Evolutionary conservation across 2,329 filamentous ascomycete genomes (phyloP).

Genomic region (Diplocarpon mali): DNA sequence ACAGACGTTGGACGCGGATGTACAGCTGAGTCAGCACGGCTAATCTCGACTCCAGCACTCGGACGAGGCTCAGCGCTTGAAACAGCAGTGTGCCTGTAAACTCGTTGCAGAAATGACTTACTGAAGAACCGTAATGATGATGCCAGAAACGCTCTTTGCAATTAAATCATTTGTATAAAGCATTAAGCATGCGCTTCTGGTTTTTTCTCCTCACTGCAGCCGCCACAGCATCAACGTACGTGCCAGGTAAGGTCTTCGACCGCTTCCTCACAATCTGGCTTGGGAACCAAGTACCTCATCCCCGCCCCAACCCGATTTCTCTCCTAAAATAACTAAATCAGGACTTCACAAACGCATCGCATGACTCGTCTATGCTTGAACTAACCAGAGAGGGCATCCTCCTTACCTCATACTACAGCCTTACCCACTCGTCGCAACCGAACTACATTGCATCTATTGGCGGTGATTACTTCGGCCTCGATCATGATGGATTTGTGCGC

Average conservation of each 20-base stretch:
- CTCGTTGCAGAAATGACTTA: too few species aligned
- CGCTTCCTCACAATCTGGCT: constrained; percentile 51
- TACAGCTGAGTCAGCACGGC: background rate
- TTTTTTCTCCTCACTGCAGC: constrained; percentile 8
- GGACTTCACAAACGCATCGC: constrained; percentile 34
- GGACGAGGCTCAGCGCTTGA: constrained; percentile 8
- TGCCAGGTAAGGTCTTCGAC: constrained; percentile 43
- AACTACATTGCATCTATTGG: constrained; percentile 37
- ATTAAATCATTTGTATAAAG: background rate
- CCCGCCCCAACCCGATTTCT: background rate
- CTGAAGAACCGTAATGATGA: background rate
- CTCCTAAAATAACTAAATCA: constrained; percentile 14
- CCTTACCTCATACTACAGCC: constrained; percentile 34
- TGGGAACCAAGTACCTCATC: constrained; percentile 39
- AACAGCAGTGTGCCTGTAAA: constrained; percentile 1
- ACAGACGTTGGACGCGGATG: background rate
- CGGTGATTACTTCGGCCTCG: constrained; percentile 38
- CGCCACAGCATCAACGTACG: constrained; percentile 14
- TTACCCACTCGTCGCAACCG: constrained; percentile 37
- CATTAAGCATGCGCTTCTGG: constrained; percentile 11
- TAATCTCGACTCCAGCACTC: constrained; percentile 27
- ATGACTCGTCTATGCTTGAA: constrained; percentile 31
- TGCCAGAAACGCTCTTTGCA: background rate
- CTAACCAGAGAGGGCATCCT: constrained; percentile 35
- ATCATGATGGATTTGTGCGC: constrained; percentile 35